Percentiles rank a stretch among this genome's conserved stretches.
Conservation (phyloP, 108 stramenopile genomes). For the Conticribra guillardii region DNA sequence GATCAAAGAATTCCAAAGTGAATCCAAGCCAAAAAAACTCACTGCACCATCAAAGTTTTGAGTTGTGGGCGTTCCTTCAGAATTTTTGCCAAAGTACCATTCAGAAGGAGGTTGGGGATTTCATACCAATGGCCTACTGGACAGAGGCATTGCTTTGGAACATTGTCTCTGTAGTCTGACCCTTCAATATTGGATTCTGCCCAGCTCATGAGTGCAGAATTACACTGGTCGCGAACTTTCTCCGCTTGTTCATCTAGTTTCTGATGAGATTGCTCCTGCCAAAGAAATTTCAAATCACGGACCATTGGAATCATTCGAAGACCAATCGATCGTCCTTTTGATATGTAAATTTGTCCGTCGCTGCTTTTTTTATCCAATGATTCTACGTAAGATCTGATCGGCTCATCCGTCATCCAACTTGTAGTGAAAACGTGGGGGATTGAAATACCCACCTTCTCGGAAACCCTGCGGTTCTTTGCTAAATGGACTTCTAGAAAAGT, state of each 20-base stretch:
- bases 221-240: conserved; percentile 51
- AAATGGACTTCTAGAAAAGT: conserved; percentile 65
- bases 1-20: too few species aligned
- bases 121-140: conserved; percentile 72
- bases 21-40: too few species aligned
- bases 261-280: conserved; percentile 58
- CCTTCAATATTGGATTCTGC: conserved; percentile 57
- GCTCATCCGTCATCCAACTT: conserved; percentile 63
- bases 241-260: conserved; percentile 67
- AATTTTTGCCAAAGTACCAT: conserved; percentile 56
- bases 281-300: conserved; percentile 57
- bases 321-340: conserved; percentile 55
- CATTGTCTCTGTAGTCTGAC: conserved; percentile 58
- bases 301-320: conserved; percentile 61
- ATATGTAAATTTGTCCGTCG: conserved; percentile 52
- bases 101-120: conserved; percentile 60
- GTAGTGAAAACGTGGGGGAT: conserved; percentile 65
- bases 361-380: conserved; percentile 30
- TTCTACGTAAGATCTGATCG: conserved; percentile 44
- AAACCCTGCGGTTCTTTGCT: conserved; percentile 59
- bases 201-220: conserved; percentile 58
- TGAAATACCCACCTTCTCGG: conserved; percentile 34
- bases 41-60: conserved; percentile 67
- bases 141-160: conserved; percentile 58
- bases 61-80: conserved; percentile 60